These are phyloP conservation scores for Podila epicladia DNA, from an alignment of 192 early-diverging fungal species.

Conservation along the genomic window DNA sequence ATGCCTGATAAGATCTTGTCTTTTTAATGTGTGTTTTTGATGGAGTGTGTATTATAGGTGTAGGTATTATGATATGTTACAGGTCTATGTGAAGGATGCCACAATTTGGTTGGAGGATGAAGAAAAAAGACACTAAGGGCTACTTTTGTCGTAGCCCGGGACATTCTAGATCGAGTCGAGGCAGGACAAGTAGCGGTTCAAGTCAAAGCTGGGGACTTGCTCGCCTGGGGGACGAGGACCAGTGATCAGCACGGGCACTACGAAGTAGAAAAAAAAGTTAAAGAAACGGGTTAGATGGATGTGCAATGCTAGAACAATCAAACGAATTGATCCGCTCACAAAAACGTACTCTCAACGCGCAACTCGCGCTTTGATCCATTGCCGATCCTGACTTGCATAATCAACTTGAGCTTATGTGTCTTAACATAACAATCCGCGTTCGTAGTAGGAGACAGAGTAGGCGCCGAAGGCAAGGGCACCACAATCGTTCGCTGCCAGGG, in stretches of 20 bases:
- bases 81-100: too few relatives aligned
- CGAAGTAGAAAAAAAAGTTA: too few relatives aligned
- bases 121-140: too few relatives aligned
- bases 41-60: too few relatives aligned
- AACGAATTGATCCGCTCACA: too few relatives aligned
- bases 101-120: too few relatives aligned
- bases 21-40: too few relatives aligned
- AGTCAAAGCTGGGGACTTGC: conserved; percentile 12
- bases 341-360: conserved; percentile 44
- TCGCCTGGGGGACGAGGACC: conserved; percentile 31
- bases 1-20: too few relatives aligned
- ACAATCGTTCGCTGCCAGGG: conserved; percentile 27
- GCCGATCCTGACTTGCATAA: conserved; percentile 8
- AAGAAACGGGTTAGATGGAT: too few relatives aligned
- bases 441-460: conserved; percentile 8
- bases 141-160: too few relatives aligned
- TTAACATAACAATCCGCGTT: neutral
- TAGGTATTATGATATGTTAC: too few relatives aligned
- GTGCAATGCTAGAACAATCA: too few relatives aligned
- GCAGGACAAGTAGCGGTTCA: conserved; percentile 14
- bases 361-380: conserved; percentile 1
- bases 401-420: neutral
- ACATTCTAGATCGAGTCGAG: conserved; percentile 7
- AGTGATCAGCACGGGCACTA: conserved; percentile 27
- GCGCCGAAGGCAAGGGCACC: conserved; percentile 8